Evolutionary conservation across 148 eudicot species (phyloP), one percentile per base, ranked within the genome.

Genomic region (Spergularia bocconei): DNA sequence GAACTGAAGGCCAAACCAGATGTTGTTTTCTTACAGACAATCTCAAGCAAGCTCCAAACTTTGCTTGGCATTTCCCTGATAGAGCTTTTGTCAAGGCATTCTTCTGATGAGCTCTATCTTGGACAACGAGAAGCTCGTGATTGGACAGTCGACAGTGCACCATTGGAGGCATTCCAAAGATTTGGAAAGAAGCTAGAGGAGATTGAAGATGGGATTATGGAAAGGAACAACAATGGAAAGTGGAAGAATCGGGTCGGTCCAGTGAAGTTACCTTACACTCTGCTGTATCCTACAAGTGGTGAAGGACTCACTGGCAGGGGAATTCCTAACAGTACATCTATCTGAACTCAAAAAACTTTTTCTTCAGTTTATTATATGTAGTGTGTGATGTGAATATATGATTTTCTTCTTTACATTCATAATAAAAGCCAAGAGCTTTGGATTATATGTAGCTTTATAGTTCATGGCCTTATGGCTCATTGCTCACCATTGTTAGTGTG

Each of bases 281-380:
- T 94, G 83, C 87, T 94, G 15, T 79, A 77, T 80, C 97, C 97
- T 29, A 71, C 82, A 6, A 89, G 96, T 61, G 88, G 74, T 3
- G 57, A 64, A 16, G 98, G 98, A 15, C 88, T 94, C 20, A 91
- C 98, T 12, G 97, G 97, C 57, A 88, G 81, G 74, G 98, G 98
- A 54, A 94, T 94, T 70, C 97, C 98, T n/a, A 94, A 94, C 57
- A 94, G 98, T 81, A 82, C 86, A 52, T 78, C 96, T 2, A 89
- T 91, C 55, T 92, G 81, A 85, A 47, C 17, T 16, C 60, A 29
- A 29, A 29, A 29, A 29, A 1, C 33, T 29, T 29, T 2, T 29
- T 29, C 33, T 29, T 29, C 36, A 29, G 0, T 29, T 29, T 29
- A 29, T 29, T 29, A 29, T 29, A 29, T 29, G 36, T 2, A 29